phyloP scores from a whole-genome alignment of 2,329 filamentous ascomycete species.

The Xylariales sp. region DNA sequence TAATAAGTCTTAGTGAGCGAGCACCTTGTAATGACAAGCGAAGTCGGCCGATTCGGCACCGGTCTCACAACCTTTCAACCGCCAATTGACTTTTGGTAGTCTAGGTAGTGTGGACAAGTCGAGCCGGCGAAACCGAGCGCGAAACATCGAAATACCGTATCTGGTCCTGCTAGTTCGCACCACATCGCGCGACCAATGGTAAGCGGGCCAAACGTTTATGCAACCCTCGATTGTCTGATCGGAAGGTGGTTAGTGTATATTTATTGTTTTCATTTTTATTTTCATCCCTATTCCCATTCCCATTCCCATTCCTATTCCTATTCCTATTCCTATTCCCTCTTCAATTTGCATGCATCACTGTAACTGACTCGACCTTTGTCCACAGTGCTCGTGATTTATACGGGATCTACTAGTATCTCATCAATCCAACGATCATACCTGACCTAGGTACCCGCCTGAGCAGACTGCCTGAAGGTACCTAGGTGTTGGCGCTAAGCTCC shows the following conservation, averaged over 20 bases:
- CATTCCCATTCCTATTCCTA: not conserved
- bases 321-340: not conserved
- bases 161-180: conserved; percentile 3
- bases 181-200: conserved; percentile 10
- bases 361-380: not conserved
- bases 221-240: conserved; percentile 4
- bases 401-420: not conserved
- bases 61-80: not conserved
- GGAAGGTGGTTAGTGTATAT: not conserved
- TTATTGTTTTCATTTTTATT: not conserved
- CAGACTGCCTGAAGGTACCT: no score
- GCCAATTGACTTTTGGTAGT: conserved; percentile 9
- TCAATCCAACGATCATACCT: no score
- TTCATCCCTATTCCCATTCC: not conserved
- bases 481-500: conserved; percentile 15
- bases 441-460: not conserved
- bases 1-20: conserved; percentile 12
- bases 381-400: conserved; percentile 6
- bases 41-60: conserved; percentile 16
- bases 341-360: not conserved
- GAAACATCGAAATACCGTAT: conserved; percentile 5
- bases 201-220: conserved; percentile 20
- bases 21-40: conserved; percentile 2
- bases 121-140: conserved; percentile 33
- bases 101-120: not conserved